Base-by-base conservation (phyloP, 1,284 basidiomycete genomes). In the Phenoliferia sp. region DNA sequence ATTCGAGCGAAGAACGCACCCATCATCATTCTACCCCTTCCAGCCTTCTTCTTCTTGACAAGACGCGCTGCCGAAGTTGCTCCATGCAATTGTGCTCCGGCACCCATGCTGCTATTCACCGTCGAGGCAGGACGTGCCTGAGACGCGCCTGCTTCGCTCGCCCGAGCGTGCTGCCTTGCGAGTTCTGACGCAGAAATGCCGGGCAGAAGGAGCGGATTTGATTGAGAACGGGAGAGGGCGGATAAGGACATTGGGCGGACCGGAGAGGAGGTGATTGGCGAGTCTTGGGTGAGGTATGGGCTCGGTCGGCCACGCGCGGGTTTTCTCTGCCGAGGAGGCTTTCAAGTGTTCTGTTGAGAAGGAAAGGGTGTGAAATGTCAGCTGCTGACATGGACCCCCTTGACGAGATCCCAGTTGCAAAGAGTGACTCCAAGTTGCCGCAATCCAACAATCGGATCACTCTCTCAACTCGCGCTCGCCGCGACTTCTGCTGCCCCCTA, bases 11-110 rank as follows among this genome's bases (percentile, higher is more conserved):
- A 28, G 32, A 17, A 65, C 71, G 36, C 57, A 72, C 71, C 55
- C 62, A 70, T 64, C 71, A 72, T 72, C 52, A 59, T 61, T 9
- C 71, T 54, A 0, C 71, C 71, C 29, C 60, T 64, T 19, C 60
- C 70, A 39, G 39, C 22, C 29, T 50, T 61, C 44, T 31, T 29
- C 59, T 48, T 61, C 44, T 33, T 50, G 29, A 48, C 34, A 22
- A 36, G 16, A 26, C 57, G 57, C 34, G 17, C 34, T 19, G 16
- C 22, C 22, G 17, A 10, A 16, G 15, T 26, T n/a, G 15, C 34
- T 3, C n/a, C n/a, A 7, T 31, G 6, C 54, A 31, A 17, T 5
- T 56, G 54, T n/a, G 34, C n/a, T n/a, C n/a, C 6, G 48, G 48
- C 48, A 22, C 39, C 22, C 48, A 26, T 9, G 22, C 28, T 52